Base-by-base conservation (phyloP, 768 basidiomycete species). In the Mycena rosella region DNA sequence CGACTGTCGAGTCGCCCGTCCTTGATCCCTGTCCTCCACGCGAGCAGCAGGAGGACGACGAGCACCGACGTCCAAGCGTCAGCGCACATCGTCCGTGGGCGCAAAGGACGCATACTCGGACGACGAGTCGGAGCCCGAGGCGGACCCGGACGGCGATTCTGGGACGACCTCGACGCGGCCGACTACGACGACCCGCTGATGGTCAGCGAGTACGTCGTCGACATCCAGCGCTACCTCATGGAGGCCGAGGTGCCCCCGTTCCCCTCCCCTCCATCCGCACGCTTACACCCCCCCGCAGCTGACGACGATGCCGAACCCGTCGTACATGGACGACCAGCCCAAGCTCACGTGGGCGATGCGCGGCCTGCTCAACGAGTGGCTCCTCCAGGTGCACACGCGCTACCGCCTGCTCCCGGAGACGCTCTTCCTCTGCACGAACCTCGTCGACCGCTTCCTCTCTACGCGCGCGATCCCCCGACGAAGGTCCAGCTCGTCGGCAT, bases 401-500 rank as follows among this genome's bases (percentile, higher is more conserved):
- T 96, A 96, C 85, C 88, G 89, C 61, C 85, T 98, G 32, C 84
- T 94, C 13, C 93, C 94, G 18, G 96, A 98, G 79, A 96, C 96
- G 1, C 88, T 98, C 62, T 97, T 96, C 83, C 88, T 97, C 64
- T 89, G 90, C 74, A 84, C 90, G 71, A 96, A 98, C 83, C 89
- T 98, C 74, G 88, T 96, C 60, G 91, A 92, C 74, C 88, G 91
- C 56, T 91, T 92, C 81, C 84, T 92, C 20, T 87, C 87, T 18
- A 77, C 83, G 38, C 92, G 95, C 15, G 86, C 89, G 54, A 90
- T 96, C 68, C 91, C 93, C 82, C 96, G 34, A 83, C 88, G 67
- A 96, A 96, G 78, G 87, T 97, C 36, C 96, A 98, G 78, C 89
- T 98, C 40, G 95, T 98, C 63, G 96, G 96, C 63, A 85, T 96